Evolutionary conservation across 805 yeast species (phyloP).

Genomic region (Teunomyces lycoperdinae): DNA sequence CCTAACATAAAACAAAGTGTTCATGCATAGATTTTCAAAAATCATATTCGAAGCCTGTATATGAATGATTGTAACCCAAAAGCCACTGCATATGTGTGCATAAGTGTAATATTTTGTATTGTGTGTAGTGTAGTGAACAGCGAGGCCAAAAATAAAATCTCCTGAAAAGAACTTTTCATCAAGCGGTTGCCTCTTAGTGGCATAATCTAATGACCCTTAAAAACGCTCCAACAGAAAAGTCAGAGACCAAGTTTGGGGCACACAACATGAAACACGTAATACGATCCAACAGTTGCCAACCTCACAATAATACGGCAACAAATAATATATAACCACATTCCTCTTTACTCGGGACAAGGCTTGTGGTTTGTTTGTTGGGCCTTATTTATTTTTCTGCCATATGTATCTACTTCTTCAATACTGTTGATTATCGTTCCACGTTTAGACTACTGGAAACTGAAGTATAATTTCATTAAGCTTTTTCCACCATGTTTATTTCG

Average conservation of each 20-base stretch:
- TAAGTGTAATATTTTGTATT: not conserved
- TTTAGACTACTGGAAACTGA: not conserved
- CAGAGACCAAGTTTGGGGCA: not conserved
- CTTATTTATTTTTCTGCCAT: not conserved
- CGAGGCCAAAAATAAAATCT: not conserved
- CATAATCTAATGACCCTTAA: not conserved
- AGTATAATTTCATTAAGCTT: not conserved
- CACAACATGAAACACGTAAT: not conserved
- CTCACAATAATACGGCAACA: not conserved
- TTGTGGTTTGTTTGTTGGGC: not conserved
- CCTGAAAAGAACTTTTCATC: not conserved
- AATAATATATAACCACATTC: not conserved
- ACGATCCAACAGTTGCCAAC: not conserved
- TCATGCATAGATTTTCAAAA: not conserved
- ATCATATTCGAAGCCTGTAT: not conserved
- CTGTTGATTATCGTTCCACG: not conserved
- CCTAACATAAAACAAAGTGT: not conserved
- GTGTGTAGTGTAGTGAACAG: constrained; percentile 1
- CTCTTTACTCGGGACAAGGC: not conserved
- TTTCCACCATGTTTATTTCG: not conserved
- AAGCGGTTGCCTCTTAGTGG: not conserved
- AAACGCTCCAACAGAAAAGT: not conserved
- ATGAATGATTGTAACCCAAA: not conserved
- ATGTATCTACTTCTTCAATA: not conserved
- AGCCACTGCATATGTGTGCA: not conserved